Conservation (phyloP, 805 yeast species). For the Saccharomycopsis javanensis region DNA sequence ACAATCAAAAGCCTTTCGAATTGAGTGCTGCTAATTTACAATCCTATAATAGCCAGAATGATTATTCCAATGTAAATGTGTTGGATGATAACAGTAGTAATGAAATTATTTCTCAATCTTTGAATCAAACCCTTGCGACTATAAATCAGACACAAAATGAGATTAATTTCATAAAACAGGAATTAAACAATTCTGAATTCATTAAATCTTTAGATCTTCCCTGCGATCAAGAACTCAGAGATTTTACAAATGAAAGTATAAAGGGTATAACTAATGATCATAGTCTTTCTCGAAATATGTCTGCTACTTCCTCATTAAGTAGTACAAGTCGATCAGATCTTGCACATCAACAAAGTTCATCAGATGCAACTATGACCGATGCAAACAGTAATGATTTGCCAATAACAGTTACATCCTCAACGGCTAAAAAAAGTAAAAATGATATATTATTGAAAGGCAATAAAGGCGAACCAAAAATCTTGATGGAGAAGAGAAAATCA, state of each 20-base stretch:
- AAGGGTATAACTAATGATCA: neutral
- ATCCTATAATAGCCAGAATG: constrained; percentile 4
- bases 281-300: neutral
- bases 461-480: neutral
- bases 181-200: neutral
- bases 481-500: constrained; percentile 53
- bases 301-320: neutral
- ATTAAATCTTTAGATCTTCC: neutral
- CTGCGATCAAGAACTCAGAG: neutral
- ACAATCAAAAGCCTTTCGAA: neutral
- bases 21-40: constrained; percentile 15
- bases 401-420: neutral
- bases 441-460: neutral
- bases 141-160: constrained; percentile 14
- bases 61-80: neutral
- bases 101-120: constrained; percentile 1
- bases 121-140: constrained; percentile 4
- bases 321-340: neutral
- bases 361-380: neutral
- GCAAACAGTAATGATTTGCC: neutral
- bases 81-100: neutral
- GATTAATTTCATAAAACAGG: constrained; percentile 12
- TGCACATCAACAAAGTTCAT: neutral
- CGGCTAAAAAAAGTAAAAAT: constrained; percentile 1
- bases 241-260: neutral